Percentiles rank a stretch among this genome's conserved stretches.
These are phyloP conservation scores for Dothideomycetes sp. DNA, from an alignment of 2,329 filamentous ascomycete genomes.

Conservation along the genomic window DNA sequence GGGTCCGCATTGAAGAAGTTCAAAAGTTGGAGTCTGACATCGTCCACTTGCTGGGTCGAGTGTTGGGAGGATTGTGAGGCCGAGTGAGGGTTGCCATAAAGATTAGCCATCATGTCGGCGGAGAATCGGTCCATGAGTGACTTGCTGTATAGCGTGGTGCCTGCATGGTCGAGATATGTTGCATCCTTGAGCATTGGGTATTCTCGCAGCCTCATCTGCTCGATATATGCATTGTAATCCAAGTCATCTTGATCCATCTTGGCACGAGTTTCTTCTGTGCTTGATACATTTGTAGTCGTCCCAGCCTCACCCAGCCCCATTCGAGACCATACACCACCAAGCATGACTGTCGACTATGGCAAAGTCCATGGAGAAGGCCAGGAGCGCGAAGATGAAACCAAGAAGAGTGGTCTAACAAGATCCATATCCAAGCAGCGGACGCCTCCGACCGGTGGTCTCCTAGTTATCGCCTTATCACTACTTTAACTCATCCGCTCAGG, in stretches of 20 bases:
- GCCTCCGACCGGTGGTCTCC: no score
- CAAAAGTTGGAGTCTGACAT: constrained; percentile 61
- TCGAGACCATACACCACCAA: not conserved
- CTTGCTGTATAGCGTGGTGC: constrained; percentile 48
- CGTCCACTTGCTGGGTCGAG: constrained; percentile 59
- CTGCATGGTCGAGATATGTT: constrained; percentile 82
- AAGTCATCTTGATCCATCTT: not conserved
- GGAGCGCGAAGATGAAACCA: no score
- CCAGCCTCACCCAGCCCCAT: not conserved
- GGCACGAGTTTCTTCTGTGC: constrained; percentile 16
- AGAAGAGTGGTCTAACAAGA: no score
- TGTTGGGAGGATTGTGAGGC: constrained; percentile 67
- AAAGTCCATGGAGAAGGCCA: constrained; percentile 1
- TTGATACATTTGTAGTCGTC: constrained; percentile 12
- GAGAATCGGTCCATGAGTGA: constrained; percentile 68
- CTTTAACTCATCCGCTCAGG: no score
- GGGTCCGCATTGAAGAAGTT: constrained; percentile 73
- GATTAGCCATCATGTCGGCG: constrained; percentile 60
- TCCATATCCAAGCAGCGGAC: no score
- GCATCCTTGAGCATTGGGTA: constrained; percentile 29
- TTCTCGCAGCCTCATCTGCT: constrained; percentile 33
- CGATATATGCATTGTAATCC: constrained; percentile 33
- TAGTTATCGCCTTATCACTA: no score
- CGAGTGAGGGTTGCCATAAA: constrained; percentile 91
- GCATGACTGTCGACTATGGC: not conserved